A percentile compares a stretch with the other conserved stretches of the same genome.
Conservation (phyloP, 2,329 filamentous ascomycete genomes). For the Thielaviopsis punctulata region DNA sequence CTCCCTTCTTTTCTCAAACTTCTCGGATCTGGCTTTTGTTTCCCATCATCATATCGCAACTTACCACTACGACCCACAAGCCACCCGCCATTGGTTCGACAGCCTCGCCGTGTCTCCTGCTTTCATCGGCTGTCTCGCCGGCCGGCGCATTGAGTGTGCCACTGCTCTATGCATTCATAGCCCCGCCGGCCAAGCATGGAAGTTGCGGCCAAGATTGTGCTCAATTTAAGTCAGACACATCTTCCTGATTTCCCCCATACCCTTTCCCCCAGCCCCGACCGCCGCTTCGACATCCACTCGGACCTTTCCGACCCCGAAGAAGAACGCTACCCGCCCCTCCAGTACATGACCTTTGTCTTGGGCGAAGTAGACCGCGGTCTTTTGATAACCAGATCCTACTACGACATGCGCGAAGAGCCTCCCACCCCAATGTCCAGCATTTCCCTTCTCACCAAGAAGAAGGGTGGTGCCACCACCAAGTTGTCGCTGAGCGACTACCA, state of each 20-base stretch:
- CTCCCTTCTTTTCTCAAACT: neutral
- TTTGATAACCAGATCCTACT: slow-evolving; percentile 38
- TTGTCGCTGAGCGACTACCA: slow-evolving; percentile 42
- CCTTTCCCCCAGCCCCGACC: slow-evolving; percentile 31
- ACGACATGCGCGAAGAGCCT: slow-evolving; percentile 38
- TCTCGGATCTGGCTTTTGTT: neutral
- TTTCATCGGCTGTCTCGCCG: neutral
- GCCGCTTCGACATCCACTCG: slow-evolving; percentile 28
- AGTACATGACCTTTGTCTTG: slow-evolving; percentile 40
- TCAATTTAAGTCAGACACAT: slow-evolving; percentile 33
- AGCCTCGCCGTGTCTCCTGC: neutral
- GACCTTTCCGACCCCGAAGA: slow-evolving; percentile 29
- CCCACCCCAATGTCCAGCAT: slow-evolving; percentile 23
- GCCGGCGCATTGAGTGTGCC: slow-evolving; percentile 4
- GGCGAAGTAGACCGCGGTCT: slow-evolving; percentile 38
- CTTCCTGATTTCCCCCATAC: slow-evolving; percentile 36
- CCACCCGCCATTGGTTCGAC: neutral
- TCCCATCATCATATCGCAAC: neutral
- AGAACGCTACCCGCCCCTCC: slow-evolving; percentile 31
- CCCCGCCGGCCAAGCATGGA: slow-evolving; percentile 26
- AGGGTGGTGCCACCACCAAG: slow-evolving; percentile 26
- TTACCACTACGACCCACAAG: neutral
- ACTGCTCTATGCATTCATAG: slow-evolving; percentile 9
- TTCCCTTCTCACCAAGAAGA: slow-evolving; percentile 28
- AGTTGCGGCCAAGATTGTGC: slow-evolving; percentile 39